A percentile compares a stretch with the other conserved stretches of the same genome.
Conservation (phyloP, 345 rosid species). For the sweet orange (Citrus sinensis) region DNA sequence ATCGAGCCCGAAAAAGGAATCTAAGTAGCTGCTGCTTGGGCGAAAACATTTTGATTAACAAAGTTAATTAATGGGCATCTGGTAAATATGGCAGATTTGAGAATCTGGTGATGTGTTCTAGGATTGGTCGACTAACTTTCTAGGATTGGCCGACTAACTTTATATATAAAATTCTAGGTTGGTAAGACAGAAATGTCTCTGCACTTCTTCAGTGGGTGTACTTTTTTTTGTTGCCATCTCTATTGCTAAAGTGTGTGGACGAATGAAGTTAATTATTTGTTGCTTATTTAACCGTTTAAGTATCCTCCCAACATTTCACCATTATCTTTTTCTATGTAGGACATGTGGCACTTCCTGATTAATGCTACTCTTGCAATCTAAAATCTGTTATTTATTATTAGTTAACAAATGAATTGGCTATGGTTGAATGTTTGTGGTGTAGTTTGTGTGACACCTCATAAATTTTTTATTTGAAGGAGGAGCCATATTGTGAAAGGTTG, state of each 20-base stretch:
- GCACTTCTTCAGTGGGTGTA: background rate
- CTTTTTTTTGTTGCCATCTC: background rate
- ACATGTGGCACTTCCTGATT: background rate
- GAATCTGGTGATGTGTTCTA: background rate
- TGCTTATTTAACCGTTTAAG: background rate
- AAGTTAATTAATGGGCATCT: background rate
- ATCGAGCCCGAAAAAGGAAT: conserved; percentile 27
- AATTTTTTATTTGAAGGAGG: background rate
- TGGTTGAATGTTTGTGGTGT: no score
- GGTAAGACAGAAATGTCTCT: background rate
- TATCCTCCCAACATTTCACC: background rate
- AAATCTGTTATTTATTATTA: no score
- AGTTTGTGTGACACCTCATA: no score
- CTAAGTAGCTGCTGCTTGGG: conserved; percentile 7
- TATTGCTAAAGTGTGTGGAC: background rate
- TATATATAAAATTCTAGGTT: background rate
- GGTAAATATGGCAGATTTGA: background rate
- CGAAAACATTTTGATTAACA: background rate
- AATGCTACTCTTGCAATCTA: no score
- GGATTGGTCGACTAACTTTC: conserved; percentile 9
- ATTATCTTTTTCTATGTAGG: background rate
- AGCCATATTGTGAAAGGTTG: background rate
- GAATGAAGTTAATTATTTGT: background rate
- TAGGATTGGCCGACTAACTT: conserved; percentile 6
- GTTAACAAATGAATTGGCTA: no score